phyloP scores from a whole-genome alignment of 805 yeast species.

The Teunomyces gatunensis region DNA sequence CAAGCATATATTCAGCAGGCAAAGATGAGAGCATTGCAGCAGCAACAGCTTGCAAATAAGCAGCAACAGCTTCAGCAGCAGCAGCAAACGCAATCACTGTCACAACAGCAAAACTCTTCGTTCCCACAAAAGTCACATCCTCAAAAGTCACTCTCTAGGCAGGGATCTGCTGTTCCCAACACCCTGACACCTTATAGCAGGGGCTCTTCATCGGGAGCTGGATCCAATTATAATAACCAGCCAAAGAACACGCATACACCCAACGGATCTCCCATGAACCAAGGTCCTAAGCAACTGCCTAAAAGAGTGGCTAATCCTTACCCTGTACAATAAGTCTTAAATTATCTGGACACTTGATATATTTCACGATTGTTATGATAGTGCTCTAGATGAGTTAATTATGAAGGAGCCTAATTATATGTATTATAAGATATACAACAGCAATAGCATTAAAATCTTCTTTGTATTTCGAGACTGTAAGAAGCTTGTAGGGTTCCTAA shows the following conservation, averaged over 20 bases:
- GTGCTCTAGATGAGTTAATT: constrained; percentile 4
- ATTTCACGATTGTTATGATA: constrained; percentile 1
- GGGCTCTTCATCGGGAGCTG: neutral
- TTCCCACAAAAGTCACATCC: neutral
- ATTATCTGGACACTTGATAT: constrained; percentile 1
- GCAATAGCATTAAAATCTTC: neutral
- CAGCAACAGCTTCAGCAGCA: constrained; percentile 3
- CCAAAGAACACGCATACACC: neutral
- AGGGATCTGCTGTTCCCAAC: neutral
- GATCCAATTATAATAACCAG: neutral
- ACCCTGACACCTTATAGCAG: neutral
- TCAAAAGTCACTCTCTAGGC: constrained; percentile 1
- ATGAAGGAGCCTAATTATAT: neutral
- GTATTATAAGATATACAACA: constrained; percentile 1
- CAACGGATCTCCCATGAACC: neutral
- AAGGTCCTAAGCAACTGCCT: constrained; percentile 3
- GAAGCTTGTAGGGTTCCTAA: too few relatives aligned
- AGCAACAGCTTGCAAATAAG: constrained; percentile 29
- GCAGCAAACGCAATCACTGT: constrained; percentile 2
- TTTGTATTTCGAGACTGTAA: too few relatives aligned
- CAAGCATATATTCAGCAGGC: constrained; percentile 49
- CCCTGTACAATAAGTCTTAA: constrained; percentile 3
- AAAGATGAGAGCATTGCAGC: constrained; percentile 40
- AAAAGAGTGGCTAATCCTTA: constrained; percentile 2
- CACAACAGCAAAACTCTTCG: constrained; percentile 1